Evolutionary conservation across 257 asterid species (phyloP).

Genomic region (Solanum sejunctum): DNA sequence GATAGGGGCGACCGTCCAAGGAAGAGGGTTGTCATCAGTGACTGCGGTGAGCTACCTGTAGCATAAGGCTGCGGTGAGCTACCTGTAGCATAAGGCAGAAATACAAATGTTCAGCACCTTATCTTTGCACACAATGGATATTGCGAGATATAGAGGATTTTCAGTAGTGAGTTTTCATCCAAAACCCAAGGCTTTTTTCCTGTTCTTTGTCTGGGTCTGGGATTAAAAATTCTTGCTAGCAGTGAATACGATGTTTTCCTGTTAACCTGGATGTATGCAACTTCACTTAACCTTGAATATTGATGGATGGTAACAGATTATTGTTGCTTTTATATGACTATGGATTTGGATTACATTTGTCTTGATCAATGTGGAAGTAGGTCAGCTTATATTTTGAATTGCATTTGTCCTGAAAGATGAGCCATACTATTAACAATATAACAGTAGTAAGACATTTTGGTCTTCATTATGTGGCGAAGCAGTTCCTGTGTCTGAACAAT

Average conservation of each 20-base stretch:
- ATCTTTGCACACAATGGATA: neutral
- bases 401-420: neutral
- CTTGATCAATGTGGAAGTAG: neutral
- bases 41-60: slow-evolving; percentile 78
- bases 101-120: neutral
- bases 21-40: slow-evolving; percentile 77
- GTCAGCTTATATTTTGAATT: neutral
- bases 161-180: slow-evolving; percentile 14
- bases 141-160: slow-evolving; percentile 20
- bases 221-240: neutral
- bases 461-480: neutral
- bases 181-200: neutral
- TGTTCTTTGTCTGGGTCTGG: slow-evolving; percentile 6
- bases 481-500: neutral
- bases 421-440: neutral
- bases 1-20: slow-evolving; percentile 92
- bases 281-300: neutral
- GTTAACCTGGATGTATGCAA: neutral
- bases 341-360: neutral
- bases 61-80: slow-evolving; percentile 72
- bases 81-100: slow-evolving; percentile 39
- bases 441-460: neutral
- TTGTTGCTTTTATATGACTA: neutral
- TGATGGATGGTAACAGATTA: neutral
- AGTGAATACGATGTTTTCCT: slow-evolving; percentile 7